Base-by-base conservation (phyloP, 352 stramenopile species). In the Thalassiosira exigua region DNA sequence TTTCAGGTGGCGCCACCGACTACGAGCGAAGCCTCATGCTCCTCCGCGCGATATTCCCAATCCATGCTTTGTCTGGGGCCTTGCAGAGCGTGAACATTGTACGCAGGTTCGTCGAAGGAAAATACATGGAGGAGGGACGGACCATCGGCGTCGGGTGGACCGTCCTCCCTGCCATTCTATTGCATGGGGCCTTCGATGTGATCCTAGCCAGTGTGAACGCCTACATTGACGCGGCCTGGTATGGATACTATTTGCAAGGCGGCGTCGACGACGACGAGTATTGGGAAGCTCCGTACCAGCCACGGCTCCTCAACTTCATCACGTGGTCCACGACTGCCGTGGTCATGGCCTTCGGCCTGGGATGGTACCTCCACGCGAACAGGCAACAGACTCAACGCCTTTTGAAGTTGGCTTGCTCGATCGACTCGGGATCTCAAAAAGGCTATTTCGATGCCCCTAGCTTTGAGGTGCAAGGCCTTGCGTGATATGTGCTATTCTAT, bases 61-160 rank as follows among this genome's bases (percentile, higher is more conserved):
- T 93, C 14, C 88, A 93, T 69, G 88, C 85, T 30, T 74, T 93
- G 24, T 65, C 75, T 9, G 88, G 85, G 24, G 88, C 85, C 3
- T 89, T 93, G 77, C 88, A 93, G 52, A 92, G 85, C 50, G 80
- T 93, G 19, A 88, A 87, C 51, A 86, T 93, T 66, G 89, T 91
- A 59, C 73, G 75, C n/a, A 92, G 91, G 52, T 93, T 91, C 72
- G 79, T 93, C 33, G 88, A 93, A 59, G 64, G 72, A 24, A 80
- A 69, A 39, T 52, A 69, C 22, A n/a, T n/a, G n/a, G 41, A 65
- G 4, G 59, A 32, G 7, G 68, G 88, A 42, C 58, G 33, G 3
- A 79, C 91, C 56, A 85, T 93, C 62, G 88, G 88, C 24, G 86
- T 93, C n/a, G 88, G 88, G 51, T 71, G 75, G 27, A 92, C 91